These are phyloP conservation scores for Saxophila tyrrhenica DNA, from an alignment of 495 filamentous ascomycete genomes.

Conservation along the genomic window DNA sequence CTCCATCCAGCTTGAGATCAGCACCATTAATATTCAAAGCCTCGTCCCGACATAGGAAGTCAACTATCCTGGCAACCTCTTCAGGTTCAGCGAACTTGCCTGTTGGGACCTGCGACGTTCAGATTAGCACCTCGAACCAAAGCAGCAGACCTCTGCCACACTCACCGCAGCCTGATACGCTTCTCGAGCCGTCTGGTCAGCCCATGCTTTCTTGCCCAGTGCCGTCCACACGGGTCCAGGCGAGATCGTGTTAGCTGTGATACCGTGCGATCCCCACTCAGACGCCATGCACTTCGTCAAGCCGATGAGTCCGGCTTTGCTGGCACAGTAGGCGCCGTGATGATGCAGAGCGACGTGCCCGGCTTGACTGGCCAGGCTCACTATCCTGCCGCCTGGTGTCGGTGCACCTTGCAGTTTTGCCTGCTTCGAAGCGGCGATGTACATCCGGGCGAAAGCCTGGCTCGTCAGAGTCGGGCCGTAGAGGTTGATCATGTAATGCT, in stretches of 20 bases:
- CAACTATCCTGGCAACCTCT: constrained; percentile 10
- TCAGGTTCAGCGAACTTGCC: constrained; percentile 12
- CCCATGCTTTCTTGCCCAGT: constrained; percentile 18
- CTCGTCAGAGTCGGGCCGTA: constrained; percentile 6
- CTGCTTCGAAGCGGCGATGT: background rate
- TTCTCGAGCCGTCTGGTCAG: constrained; percentile 6
- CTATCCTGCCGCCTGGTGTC: constrained; percentile 9
- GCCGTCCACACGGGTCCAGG: constrained; percentile 44
- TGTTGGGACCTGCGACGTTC: constrained; percentile 5
- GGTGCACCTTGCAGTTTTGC: background rate
- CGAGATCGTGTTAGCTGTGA: constrained; percentile 32
- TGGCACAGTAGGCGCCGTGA: constrained; percentile 18
- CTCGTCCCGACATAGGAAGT: constrained; percentile 9
- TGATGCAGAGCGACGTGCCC: constrained; percentile 13
- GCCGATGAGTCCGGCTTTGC: constrained; percentile 15
- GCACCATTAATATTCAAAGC: constrained; percentile 13
- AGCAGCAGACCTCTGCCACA: background rate
- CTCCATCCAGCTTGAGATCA: constrained; percentile 16
- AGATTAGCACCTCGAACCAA: background rate
- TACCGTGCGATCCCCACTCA: constrained; percentile 12
- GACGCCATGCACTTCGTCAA: constrained; percentile 16
- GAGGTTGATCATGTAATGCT: constrained; percentile 12
- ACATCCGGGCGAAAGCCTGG: constrained; percentile 14
- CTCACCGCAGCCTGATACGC: background rate
- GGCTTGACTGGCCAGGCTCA: constrained; percentile 14